Evolutionary conservation across 129 eudicot genomes (phyloP), one percentile per base, ranked within the genome.

Genomic region (Ambrosia trifida): DNA sequence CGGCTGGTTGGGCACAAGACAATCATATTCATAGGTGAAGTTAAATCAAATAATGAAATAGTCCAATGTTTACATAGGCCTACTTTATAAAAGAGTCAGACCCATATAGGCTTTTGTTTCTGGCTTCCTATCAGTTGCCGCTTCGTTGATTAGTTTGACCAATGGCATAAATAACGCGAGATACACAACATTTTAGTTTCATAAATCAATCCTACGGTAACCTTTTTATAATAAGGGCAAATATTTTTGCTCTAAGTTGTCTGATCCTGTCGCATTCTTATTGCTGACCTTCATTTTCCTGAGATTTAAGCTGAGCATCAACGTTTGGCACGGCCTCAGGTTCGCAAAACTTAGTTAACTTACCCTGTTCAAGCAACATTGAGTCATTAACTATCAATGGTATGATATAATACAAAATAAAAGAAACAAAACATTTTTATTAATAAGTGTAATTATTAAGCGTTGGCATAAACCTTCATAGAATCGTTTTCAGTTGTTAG

Each of bases 401-500:
- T 53, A 8, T 19, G 10, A 19, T 7, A 18, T 53, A 19, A 14
- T 14, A 51, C 16, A 17, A 56, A 56, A 56, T 10, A 56, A 56
- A 10, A 3, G 4, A 56, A 11, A 31, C 8, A 58, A 31, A 12
- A 30, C 14, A 4, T 0, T 24, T 24, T 5, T 18, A 28, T 11
- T 28, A 68, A 35, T 4, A 46, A 1, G 36, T 32, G 35, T 5
- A 17, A 18, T 17, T 24, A 28, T 57, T 30, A 62, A 59, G 45
- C 44, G 58, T 46, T 33, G 3, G 30, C 11, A 19, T 35, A 52
- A 20, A 91, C 96, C 98, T 89, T 85, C 18, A 92, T 92, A 32
- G 84, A 76, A 72, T 69, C 76, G 76, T 92, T 89, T 66, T 85
- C 95, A 6, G 94, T 81, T 36, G 91, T 79, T 49, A 92, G 84